Evolutionary conservation across 1,284 basidiomycete genomes (phyloP), one percentile per base, ranked within the genome.

Genomic region (Athelia psychrophila): DNA sequence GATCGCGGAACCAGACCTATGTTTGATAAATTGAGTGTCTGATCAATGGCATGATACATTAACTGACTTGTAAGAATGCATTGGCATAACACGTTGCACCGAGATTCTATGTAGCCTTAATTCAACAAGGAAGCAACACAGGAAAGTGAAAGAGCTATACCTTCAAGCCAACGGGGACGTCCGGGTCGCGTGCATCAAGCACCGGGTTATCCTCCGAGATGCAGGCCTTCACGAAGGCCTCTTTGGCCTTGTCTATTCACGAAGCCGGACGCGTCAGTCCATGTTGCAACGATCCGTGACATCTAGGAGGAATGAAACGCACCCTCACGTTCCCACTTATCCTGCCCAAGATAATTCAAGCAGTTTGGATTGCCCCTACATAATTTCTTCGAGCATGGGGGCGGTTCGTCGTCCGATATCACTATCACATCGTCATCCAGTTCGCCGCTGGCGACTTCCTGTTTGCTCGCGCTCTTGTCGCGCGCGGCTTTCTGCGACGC

Each of bases 31-130:
- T 51, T 15, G 25, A 32, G 18, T 13, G 16, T 16, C 13, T 30
- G 13, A 3, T 42, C 23, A 33, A 44, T 40, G 3, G 30, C 50
- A 32, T 30, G 20, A 50, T 20, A 36, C 20, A 30, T 30, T n/a
- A n/a, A 53, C 68, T 25, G 56, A 88, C 89, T 73, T 97, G 94
- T 40, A 96, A 76, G 57, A 90, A 95, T 4, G 93, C 91, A 67
- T 96, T 96, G 49, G 91, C 93, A 58, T 95, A 95, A 63, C 93
- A 94, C 3, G 94, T 96, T 13, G 94, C 94, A 13, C 94, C 94
- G 16, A 96, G 80, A 64, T 97, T 97, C 86, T 93, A 58, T 15
- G 22, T 27, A 53, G 27, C 20, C 48, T 60, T 35, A 47, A 52
- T 47, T 48, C 47, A 52, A 51, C n/a, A 38, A 13, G 20, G 22